phyloP scores from a whole-genome alignment of 1,284 basidiomycete genomes.

The Papiliotrema nemorosa region DNA sequence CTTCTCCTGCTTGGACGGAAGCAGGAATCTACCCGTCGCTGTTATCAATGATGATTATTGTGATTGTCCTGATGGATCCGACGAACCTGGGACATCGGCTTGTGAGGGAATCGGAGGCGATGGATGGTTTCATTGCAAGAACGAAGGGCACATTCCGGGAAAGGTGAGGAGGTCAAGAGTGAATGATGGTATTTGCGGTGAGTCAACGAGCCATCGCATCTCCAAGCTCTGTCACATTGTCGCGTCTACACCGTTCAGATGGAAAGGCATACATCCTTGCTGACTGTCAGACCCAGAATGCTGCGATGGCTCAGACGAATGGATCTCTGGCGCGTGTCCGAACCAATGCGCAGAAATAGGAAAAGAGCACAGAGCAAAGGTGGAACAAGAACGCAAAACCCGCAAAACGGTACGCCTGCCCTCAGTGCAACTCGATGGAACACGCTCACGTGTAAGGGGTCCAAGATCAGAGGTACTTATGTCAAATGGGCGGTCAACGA shows the following conservation, averaged over 20 bases:
- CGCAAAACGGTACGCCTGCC: slow-evolving; percentile 63
- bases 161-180: slow-evolving; percentile 77
- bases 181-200: slow-evolving; percentile 93
- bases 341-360: slow-evolving; percentile 77
- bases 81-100: slow-evolving; percentile 90
- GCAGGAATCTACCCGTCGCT: slow-evolving; percentile 56
- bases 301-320: slow-evolving; percentile 97
- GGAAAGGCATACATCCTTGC: no score
- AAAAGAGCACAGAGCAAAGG: slow-evolving; percentile 62
- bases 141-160: slow-evolving; percentile 81
- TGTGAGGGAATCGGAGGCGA: slow-evolving; percentile 56
- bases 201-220: no score
- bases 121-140: slow-evolving; percentile 78
- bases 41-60: slow-evolving; percentile 93
- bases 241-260: no score
- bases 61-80: slow-evolving; percentile 87
- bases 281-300: slow-evolving; percentile 71
- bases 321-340: slow-evolving; percentile 63
- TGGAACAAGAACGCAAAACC: slow-evolving; percentile 68
- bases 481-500: slow-evolving; percentile 82
- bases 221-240: no score
- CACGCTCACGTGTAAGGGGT: slow-evolving; percentile 57
- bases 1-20: slow-evolving; percentile 45
- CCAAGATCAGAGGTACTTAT: slow-evolving; percentile 85
- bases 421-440: not conserved